phyloP scores from a whole-genome alignment of 1,284 basidiomycete genomes.

The Rhodotorula glutinis region DNA sequence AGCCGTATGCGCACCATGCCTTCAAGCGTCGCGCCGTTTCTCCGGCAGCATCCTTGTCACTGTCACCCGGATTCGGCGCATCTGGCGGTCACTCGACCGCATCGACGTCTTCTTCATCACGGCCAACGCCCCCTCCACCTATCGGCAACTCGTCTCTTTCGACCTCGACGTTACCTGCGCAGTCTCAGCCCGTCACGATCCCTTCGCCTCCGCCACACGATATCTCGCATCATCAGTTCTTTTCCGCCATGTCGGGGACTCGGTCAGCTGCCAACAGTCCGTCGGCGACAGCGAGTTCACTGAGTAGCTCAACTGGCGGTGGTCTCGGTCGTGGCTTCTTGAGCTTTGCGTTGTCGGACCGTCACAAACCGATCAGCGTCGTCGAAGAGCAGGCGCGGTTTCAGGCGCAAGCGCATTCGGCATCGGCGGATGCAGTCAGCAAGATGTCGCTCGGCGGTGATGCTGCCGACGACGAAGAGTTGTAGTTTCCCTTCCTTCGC shows the following conservation, averaged over 20 bases:
- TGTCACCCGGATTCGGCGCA: constrained; percentile 14
- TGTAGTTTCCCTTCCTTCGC: neutral
- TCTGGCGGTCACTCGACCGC: neutral
- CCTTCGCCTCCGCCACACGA: constrained; percentile 20
- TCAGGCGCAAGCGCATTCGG: neutral
- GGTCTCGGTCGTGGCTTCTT: constrained; percentile 5
- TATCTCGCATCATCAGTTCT: constrained; percentile 7
- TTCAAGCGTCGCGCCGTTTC: constrained; percentile 40
- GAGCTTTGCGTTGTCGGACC: constrained; percentile 8
- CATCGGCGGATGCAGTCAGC: neutral
- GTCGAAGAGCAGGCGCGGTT: constrained; percentile 1
- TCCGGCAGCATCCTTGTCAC: constrained; percentile 33
- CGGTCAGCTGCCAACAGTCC: constrained; percentile 10
- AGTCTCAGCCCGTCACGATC: constrained; percentile 26
- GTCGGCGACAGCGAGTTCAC: constrained; percentile 8
- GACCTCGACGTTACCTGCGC: neutral
- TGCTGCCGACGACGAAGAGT: neutral
- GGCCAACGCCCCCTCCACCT: neutral
- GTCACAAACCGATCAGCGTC: constrained; percentile 10
- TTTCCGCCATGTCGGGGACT: constrained; percentile 8
- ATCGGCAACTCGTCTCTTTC: constrained; percentile 1
- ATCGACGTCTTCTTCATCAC: neutral
- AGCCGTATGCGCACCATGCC: constrained; percentile 35
- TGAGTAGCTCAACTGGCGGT: constrained; percentile 19
- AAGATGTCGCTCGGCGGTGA: neutral